Conservation (phyloP, 2,329 filamentous ascomycete species). For the Cladophialophora exuberans region DNA sequence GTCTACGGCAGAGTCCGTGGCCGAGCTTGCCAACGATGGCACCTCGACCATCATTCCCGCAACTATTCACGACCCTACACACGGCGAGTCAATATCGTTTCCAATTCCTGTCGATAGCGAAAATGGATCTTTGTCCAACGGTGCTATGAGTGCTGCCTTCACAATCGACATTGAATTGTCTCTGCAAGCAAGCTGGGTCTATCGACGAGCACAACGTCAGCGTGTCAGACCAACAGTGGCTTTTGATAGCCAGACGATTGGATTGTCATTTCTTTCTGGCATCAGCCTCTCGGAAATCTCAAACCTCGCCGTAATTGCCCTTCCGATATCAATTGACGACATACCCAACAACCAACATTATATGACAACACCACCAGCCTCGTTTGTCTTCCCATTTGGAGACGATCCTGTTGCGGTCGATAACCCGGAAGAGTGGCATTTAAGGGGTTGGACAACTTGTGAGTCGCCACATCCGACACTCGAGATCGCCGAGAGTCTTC, state of each 20-base stretch:
- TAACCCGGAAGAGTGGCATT: too few species aligned
- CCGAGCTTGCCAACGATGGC: background rate
- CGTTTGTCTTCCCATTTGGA: too few species aligned
- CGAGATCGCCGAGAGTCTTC: too few species aligned
- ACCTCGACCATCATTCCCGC: background rate
- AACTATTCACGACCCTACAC: background rate
- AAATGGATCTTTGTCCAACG: background rate
- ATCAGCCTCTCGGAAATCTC: background rate
- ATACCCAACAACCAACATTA: background rate
- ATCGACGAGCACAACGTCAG: background rate
- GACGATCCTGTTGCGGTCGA: too few species aligned
- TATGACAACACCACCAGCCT: background rate
- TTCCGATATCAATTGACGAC: background rate
- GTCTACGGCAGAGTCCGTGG: background rate
- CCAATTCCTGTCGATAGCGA: background rate
- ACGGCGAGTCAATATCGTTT: background rate
- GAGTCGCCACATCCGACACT: too few species aligned
- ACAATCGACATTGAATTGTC: conserved; percentile 8
- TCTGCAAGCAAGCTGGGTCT: conserved; percentile 4
- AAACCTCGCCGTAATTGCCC: background rate
- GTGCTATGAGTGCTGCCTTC: background rate
- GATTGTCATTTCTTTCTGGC: background rate
- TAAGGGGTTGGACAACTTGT: too few species aligned
- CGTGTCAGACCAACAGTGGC: background rate
- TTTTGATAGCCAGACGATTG: background rate